Evolutionary conservation across 2,329 filamentous ascomycete genomes (phyloP), one percentile per base, ranked within the genome.

Genomic region (Colletotrichum scovillei): DNA sequence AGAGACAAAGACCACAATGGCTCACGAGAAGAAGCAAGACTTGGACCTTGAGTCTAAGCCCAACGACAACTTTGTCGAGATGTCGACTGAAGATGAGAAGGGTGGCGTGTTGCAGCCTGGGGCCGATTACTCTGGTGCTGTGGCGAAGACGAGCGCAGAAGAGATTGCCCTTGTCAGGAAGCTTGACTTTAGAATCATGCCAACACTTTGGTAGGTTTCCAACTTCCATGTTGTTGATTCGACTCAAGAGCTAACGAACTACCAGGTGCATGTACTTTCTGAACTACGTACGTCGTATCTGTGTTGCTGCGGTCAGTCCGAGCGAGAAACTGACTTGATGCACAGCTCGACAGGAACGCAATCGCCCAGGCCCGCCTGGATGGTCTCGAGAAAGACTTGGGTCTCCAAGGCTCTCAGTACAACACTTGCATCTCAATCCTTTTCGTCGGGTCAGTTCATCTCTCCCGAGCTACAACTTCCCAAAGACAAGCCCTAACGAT

Each of bases 331-430:
- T 73, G n/a, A 69, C 59, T 1, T n/a, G 14, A 0, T 53, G 52
- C 8, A 5, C 65, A 82, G 78, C 79, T 87, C n/a, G 87, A 89
- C 74, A 81, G 86, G 19, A 89, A 88, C 69, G 88, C 90, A 57
- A 89, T 91, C 76, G 89, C 89, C 2, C 87, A 88, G 26, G 89
- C 89, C 4, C 83, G 86, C 24, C 77, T 91, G 38, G 86, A 89
- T 69, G 87, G 87, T 0, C 79, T 91, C 4, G 86, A 89, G 63
- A 82, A 85, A 11, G 87, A 91, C 59, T 79, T 91, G 2, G 80
- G 82, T 3, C 80, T 91, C 59, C 79, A 79, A 0, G 85, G 84
- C 42, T 82, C 81, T 4, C 82, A 90, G 74, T 90, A 90, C 77
- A 84, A 87, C 77, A 86, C 85, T 26, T 83, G 82, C 46, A 82